Evolutionary conservation across 169 alveolate genomes (phyloP), one percentile per base, ranked within the genome.

Genomic region (Plasmodium cynomolgi): DNA sequence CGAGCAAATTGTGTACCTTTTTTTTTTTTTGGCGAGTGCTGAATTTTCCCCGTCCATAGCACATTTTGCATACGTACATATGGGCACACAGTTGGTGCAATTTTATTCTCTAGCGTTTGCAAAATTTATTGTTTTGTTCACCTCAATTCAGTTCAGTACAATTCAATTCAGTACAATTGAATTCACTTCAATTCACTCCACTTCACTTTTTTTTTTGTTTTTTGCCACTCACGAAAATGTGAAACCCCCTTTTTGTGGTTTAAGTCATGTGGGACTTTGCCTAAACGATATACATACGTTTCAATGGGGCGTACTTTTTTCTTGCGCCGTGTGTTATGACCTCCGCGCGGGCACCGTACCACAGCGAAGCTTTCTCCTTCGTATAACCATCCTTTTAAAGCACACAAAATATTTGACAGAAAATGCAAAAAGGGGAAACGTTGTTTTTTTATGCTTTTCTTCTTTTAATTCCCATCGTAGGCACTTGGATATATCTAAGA

Each of bases 401-500:
- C 20, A 3, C 23, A 68, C 39, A 20, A 68, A 68, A 20, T 33
- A 29, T 26, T 26, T 68, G 77, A 68, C 31, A 68, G 37, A 26
- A 68, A 68, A 68, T 68, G 37, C 77, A 26, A 68, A 26, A 68
- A 68, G 77, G 39, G 77, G 80, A 77, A 37, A 56, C 81, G 73
- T 37, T 77, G 86, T 47, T 15, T 44, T 47, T 15, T 44, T 75
- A 86, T 56, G 72, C 72, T 41, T 74, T 86, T 75, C 7, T 44
- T n/a, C 62, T 86, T 54, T 50, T 86, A 54, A 54, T 86, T 33
- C n/a, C 79, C 31, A 54, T 86, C 26, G n/a, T 79, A 86, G 85
- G 81, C n/a, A 34, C 58, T 50, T 86, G 84, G 85, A 9, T 86
- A 75, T 86, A 86, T 20, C 44, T 75, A 47, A 77, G 13, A 86